Evolutionary conservation across 805 yeast species (phyloP), one percentile per base, ranked within the genome.

Genomic region (Candida ficus): DNA sequence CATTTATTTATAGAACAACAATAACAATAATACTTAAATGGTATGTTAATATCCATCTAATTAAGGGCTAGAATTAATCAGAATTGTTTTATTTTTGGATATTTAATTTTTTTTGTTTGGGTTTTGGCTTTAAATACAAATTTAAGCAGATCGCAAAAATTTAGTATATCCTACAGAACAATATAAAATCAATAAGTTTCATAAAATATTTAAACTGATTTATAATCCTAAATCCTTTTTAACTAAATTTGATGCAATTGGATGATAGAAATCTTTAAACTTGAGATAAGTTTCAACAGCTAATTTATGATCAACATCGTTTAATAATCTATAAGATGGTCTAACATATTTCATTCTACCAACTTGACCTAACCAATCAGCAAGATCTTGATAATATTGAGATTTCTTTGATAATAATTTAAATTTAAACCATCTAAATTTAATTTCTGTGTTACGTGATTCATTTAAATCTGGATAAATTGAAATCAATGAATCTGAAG

Each of bases 281-380:
- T 72, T 72, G 35, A 66, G 65, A 64, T 84, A 89, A 5, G 90
- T 85, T 4, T 56, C 56, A 12, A 80, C 53, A 0, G 96, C 96
- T 47, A 81, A 66, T 13, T 70, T 67, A 33, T 74, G 75, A 60
- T 85, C 83, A 19, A 81, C 91, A 7, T 63, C 54, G 54, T 77
- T 74, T 46, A 89, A 68, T 45, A 80, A 64, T 33, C 77, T 71
- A 63, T 78, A 88, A 4, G 93, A 87, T 23, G 96, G 95, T 61
- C 96, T 75, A 20, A 86, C 95, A 57, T 81, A 89, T 66, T 89
- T 89, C 96, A 89, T 89, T 68, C 96, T 76, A 17, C 96, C 96
- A 18, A 89, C 93, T 3, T 90, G 80, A 11, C 91, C 95, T 41
- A 89, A 71, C 95, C 95, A 89, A 39, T 77, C 76, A 4, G 95